Base-by-base conservation (phyloP, 768 basidiomycete genomes). In the Solioccasus polychromus region DNA sequence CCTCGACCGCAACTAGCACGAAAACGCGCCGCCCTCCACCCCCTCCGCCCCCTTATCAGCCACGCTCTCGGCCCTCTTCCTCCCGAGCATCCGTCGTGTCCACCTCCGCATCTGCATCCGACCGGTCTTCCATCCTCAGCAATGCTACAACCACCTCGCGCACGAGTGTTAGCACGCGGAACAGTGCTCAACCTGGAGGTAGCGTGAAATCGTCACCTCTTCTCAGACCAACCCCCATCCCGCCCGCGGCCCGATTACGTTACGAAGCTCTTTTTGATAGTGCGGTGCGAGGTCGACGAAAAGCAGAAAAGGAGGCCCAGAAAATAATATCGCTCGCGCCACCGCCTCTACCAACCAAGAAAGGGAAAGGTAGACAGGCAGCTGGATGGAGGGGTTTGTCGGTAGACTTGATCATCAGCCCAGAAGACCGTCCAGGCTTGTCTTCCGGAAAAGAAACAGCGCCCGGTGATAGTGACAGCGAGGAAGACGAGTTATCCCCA, bases 311-410 rank as follows among this genome's bases (percentile, higher is more conserved):
- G 38, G 65, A 66, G 39, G 52, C 55, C 35, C 67, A 57, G 28
- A 58, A 60, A 26, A 37, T 10, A 22, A 53, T 52, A 28, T 52
- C 60, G 19, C 63, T 68, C 8, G 71, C 64, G 17, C 64, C 69
- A 2, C 54, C 68, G 4, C 68, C 67, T 45, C 68, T 71, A 14
- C 47, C 68, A 37, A 55, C 70, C 14, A 71, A 74, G 50, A 73
- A 76, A 35, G 59, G 58, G 50, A 73, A 76, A 35, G 59, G 58
- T 31, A 63, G 82, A 45, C 76, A 80, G 45, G 81, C 84, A 1
- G 79, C 78, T 3, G 88, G 88, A 3, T 91, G 88, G 88, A 71
- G 85, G 35, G 85, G 80, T 8, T 59, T 84, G 31, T 85, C 84
- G 2, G 78, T 87, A 23, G 86, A 88, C 59, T 63, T 83, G 42